Base-by-base conservation (phyloP, 352 stramenopile genomes). In the Saprolegnia diclina region DNA sequence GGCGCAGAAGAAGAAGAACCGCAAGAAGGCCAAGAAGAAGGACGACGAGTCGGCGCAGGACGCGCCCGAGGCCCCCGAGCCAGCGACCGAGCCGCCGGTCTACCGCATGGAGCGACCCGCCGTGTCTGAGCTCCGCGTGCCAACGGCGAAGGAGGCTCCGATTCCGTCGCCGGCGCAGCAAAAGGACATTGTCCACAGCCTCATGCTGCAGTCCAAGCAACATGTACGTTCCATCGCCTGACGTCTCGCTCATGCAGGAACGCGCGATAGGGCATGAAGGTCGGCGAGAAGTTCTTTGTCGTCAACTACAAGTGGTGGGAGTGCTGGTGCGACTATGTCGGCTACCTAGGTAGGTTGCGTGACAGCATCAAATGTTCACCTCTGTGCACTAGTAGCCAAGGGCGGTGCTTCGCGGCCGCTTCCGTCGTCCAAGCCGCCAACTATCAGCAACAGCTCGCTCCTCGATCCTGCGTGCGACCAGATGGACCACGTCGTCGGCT, bases 221-320 rank as follows among this genome's bases (percentile, higher is more conserved):
- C 57, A 66, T 66, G 57, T 66, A 66, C 57, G 40, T 66, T 54
- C 40, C 6, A 14, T 37, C 11, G 11, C 24, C 29, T 7, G 7
- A 38, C 9, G 44, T n/a, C 21, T 16, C 19, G 19, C 26, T 29
- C n/a, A 48, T 18, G 21, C 24, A 21, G 9, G 10, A 52, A 35
- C 40, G 42, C 19, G 16, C 40, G 5, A 22, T 13, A 83, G 74
- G 80, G 83, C 4, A 76, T 93, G 56, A 83, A 90, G 71, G 73
- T 90, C 19, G 85, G 80, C 22, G 85, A 93, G 64, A 90, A 87
- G 69, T 85, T 82, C 62, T 93, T 84, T 65, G 78, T 93, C 62
- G 69, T 93, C 42, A 78, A 80, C 35, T 81, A 79, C 73, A 91
- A 91, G 73, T 93, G 85, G 85, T 93, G 85, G 85, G 74, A 93